phyloP scores from a whole-genome alignment of 306 rosid species.

The Phaseolus lunatus region DNA sequence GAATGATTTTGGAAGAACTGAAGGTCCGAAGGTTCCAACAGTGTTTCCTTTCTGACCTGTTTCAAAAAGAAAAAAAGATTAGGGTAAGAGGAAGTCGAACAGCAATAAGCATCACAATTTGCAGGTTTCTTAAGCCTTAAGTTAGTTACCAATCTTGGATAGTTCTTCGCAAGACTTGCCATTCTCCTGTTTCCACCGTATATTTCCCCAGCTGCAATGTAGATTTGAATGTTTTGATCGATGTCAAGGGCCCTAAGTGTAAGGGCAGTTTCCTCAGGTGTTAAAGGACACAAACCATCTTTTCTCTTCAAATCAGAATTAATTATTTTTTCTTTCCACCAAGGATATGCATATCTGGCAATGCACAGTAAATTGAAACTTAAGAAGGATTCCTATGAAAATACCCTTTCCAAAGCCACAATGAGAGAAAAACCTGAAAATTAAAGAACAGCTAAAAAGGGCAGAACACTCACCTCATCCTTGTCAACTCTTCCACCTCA shows the following conservation, averaged over 20 bases:
- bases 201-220: conserved; percentile 80
- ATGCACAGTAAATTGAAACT: conserved; percentile 11
- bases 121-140: neutral
- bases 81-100: conserved; percentile 19
- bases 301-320: conserved; percentile 88
- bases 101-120: conserved; percentile 21
- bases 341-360: conserved; percentile 79
- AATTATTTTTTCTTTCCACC: conserved; percentile 95
- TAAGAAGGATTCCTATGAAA: neutral
- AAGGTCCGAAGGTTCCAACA: conserved; percentile 83
- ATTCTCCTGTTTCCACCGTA: conserved; percentile 72
- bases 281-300: conserved; percentile 92
- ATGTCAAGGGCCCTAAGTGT: conserved; percentile 79
- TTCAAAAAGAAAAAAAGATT: conserved; percentile 34
- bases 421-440: conserved; percentile 41
- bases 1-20: conserved; percentile 90
- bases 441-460: conserved; percentile 10
- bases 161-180: conserved; percentile 71
- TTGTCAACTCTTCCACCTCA: conserved; percentile 92
- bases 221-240: conserved; percentile 80
- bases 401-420: neutral
- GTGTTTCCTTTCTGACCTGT: conserved; percentile 93
- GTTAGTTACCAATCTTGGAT: conserved; percentile 75
- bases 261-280: conserved; percentile 95
- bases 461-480: conserved; percentile 77